Conservation (phyloP, 148 eudicot genomes). For the Fagopyrum homotropicum region DNA sequence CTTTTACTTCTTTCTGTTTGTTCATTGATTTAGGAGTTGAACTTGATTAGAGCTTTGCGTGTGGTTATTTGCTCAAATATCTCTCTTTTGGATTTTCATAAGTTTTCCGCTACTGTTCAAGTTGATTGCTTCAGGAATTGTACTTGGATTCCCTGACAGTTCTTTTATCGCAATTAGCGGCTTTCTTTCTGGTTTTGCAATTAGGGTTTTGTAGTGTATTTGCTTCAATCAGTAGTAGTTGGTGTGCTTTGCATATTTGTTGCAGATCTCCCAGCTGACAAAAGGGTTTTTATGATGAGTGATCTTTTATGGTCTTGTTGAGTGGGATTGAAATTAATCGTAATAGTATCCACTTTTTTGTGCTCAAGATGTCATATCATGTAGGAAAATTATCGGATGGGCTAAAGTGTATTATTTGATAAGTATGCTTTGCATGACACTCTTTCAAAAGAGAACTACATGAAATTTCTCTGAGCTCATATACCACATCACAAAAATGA, state of each 20-base stretch:
- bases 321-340: background rate
- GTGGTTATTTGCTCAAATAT: background rate
- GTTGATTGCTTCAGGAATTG: background rate
- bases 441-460: background rate
- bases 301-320: background rate
- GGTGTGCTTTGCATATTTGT: background rate
- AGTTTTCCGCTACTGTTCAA: background rate
- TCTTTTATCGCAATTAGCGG: background rate
- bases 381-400: background rate
- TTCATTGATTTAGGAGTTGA: background rate
- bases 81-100: background rate
- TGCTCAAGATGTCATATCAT: too few species aligned
- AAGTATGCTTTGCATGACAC: background rate
- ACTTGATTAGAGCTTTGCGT: background rate
- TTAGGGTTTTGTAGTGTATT: background rate
- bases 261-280: background rate
- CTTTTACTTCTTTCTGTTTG: background rate
- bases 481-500: background rate
- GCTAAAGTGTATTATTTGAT: background rate
- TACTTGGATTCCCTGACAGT: background rate
- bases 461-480: background rate
- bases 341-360: background rate
- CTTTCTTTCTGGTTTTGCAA: background rate
- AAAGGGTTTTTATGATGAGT: background rate
- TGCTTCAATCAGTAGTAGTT: background rate